These are phyloP conservation scores for Ganoderma leucocontextum DNA, from an alignment of 1,284 basidiomycete species.

Conservation along the genomic window DNA sequence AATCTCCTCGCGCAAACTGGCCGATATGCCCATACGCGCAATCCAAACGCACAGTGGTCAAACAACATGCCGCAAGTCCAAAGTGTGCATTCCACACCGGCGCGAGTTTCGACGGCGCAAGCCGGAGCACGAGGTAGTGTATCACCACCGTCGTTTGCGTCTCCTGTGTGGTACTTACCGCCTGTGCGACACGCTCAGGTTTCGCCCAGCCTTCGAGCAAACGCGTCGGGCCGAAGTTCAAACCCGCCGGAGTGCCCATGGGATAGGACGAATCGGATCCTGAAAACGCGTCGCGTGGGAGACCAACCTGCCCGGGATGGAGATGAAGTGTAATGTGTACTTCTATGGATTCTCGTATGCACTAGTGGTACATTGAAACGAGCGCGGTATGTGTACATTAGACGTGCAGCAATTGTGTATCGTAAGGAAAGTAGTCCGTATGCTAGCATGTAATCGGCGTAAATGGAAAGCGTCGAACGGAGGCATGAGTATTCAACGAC, in stretches of 20 bases:
- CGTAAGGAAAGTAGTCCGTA: constrained; percentile 22
- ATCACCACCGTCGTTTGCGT: not conserved
- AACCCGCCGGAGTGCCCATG: constrained; percentile 37
- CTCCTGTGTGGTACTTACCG: not conserved
- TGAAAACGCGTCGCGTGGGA: not conserved
- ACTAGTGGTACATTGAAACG: constrained; percentile 31
- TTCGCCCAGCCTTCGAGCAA: constrained; percentile 35
- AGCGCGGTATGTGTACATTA: constrained; percentile 39
- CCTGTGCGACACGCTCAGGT: constrained; percentile 12
- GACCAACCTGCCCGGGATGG: not conserved
- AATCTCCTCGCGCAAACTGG: constrained; percentile 54
- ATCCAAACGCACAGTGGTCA: constrained; percentile 18
- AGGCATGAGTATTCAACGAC: constrained; percentile 6
- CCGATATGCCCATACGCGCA: constrained; percentile 28
- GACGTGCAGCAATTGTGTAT: constrained; percentile 24
- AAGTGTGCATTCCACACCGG: constrained; percentile 4
- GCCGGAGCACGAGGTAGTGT: constrained; percentile 10
- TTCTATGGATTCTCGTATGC: constrained; percentile 27
- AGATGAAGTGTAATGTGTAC: not conserved
- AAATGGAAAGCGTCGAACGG: constrained; percentile 9
- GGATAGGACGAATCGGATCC: constrained; percentile 6
- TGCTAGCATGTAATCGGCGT: constrained; percentile 19
- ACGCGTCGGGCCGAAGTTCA: constrained; percentile 39
- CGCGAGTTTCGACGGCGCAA: constrained; percentile 18
- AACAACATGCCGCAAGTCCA: constrained; percentile 10